Evolutionary conservation across 1,284 basidiomycete species (phyloP).

Genomic region (Uromyces viciae-fabae): DNA sequence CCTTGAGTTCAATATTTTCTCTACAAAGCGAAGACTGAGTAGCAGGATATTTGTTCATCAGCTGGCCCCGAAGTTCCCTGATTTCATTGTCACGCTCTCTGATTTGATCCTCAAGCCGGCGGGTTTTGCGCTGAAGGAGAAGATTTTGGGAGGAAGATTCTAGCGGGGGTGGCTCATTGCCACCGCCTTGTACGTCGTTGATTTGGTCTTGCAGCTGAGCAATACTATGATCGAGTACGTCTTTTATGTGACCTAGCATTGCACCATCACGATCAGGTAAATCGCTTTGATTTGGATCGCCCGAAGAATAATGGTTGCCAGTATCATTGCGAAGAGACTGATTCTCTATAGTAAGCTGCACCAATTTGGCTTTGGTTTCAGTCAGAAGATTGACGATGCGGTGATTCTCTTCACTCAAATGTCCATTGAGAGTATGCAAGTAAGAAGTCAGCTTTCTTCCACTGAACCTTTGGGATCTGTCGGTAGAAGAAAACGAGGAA

Average conservation of each 20-base stretch:
- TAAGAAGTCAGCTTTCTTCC: slow-evolving; percentile 74
- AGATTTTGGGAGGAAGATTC: neutral
- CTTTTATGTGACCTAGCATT: neutral
- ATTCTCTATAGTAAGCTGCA: slow-evolving; percentile 64
- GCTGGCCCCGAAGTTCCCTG: slow-evolving; percentile 39
- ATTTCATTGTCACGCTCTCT: slow-evolving; percentile 43
- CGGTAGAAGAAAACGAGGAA: slow-evolving; percentile 63
- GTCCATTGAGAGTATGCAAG: slow-evolving; percentile 71
- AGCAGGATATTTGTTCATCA: slow-evolving; percentile 59
- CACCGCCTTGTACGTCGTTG: neutral
- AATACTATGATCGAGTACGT: slow-evolving; percentile 17
- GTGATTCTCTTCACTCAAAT: slow-evolving; percentile 76
- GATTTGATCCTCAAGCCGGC: slow-evolving; percentile 21
- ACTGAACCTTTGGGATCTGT: slow-evolving; percentile 71
- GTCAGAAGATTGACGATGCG: slow-evolving; percentile 54
- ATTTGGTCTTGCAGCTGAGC: slow-evolving; percentile 9
- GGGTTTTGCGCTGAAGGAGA: slow-evolving; percentile 22
- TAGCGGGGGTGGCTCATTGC: neutral
- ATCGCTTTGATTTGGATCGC: neutral
- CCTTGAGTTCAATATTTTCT: slow-evolving; percentile 58
- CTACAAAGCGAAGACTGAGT: slow-evolving; percentile 52
- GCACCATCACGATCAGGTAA: neutral
- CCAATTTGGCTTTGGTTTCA: slow-evolving; percentile 53
- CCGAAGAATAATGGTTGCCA: slow-evolving; percentile 48
- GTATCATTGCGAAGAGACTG: slow-evolving; percentile 63